Conservation (phyloP, 768 basidiomycete genomes). For the Tricholoma flavovirens region DNA sequence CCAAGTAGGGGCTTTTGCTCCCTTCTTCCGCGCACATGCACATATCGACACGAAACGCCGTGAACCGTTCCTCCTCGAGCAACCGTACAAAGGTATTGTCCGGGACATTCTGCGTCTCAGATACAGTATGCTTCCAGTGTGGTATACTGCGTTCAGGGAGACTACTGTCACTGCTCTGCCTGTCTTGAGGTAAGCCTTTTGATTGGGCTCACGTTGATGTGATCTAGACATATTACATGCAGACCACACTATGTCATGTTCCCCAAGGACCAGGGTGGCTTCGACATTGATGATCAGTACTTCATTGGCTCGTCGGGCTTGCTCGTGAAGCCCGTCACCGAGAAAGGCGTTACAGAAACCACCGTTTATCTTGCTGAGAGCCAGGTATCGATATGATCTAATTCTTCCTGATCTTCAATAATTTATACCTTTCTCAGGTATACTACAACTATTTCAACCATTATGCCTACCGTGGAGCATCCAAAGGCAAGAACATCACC, state of each 20-base stretch:
- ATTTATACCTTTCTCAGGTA: slow-evolving; percentile 38
- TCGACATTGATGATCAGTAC: slow-evolving; percentile 90
- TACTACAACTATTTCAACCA: slow-evolving; percentile 93
- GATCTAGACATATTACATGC: neutral
- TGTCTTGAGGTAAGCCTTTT: slow-evolving; percentile 59
- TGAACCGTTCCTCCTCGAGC: slow-evolving; percentile 88
- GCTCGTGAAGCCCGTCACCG: slow-evolving; percentile 86
- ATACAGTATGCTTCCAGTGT: slow-evolving; percentile 83
- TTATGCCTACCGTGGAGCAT: slow-evolving; percentile 57
- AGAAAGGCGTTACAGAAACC: slow-evolving; percentile 60
- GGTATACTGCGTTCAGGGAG: slow-evolving; percentile 98
- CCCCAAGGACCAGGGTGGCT: slow-evolving; percentile 84
- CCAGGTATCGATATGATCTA: slow-evolving; percentile 40
- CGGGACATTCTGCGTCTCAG: slow-evolving; percentile 74
- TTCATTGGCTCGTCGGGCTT: slow-evolving; percentile 86
- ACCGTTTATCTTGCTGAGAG: slow-evolving; percentile 84
- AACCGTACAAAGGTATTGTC: slow-evolving; percentile 82
- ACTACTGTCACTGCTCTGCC: slow-evolving; percentile 78
- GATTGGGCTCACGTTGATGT: neutral
- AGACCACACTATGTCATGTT: slow-evolving; percentile 96
- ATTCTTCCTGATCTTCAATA: slow-evolving; percentile 4
- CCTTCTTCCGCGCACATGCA: slow-evolving; percentile 98
- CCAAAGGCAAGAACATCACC: slow-evolving; percentile 62
- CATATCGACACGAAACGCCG: slow-evolving; percentile 97
- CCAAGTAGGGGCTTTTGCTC: slow-evolving; percentile 88